Evolutionary conservation across 495 filamentous ascomycete genomes (phyloP).

Genomic region (Aspergillus ellipticus): DNA sequence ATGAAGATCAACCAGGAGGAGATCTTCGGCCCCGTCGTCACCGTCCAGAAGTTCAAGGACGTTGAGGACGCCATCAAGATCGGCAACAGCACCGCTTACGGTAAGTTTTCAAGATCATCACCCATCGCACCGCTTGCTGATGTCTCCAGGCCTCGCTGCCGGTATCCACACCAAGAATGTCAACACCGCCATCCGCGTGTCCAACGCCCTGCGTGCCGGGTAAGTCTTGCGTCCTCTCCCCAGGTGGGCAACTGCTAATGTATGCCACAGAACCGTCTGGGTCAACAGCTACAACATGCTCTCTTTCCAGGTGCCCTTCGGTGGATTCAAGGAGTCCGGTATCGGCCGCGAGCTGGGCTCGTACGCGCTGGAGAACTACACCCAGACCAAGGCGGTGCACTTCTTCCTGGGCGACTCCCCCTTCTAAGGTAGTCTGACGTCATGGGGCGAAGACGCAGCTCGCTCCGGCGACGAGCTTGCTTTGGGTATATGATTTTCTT

Average conservation of each 20-base stretch:
- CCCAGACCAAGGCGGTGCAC: constrained; percentile 69
- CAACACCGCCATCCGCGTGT: constrained; percentile 87
- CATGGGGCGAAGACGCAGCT: neutral
- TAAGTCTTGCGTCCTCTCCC: constrained; percentile 16
- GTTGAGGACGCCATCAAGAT: constrained; percentile 79
- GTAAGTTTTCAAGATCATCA: constrained; percentile 13
- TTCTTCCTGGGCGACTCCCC: constrained; percentile 61
- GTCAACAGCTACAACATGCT: constrained; percentile 91
- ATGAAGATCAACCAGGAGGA: constrained; percentile 99
- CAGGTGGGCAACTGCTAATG: constrained; percentile 14
- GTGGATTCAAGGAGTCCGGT: constrained; percentile 91
- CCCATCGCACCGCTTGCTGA: neutral
- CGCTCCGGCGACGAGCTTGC: neutral
- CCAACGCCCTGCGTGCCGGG: constrained; percentile 77
- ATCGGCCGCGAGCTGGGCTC: constrained; percentile 93
- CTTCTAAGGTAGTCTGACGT: constrained; percentile 42
- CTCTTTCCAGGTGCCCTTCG: constrained; percentile 78
- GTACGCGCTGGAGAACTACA: constrained; percentile 90
- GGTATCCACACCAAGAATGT: constrained; percentile 91
- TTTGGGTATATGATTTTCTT: neutral
- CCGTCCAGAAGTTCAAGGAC: constrained; percentile 89
- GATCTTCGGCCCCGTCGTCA: constrained; percentile 95
- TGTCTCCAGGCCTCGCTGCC: constrained; percentile 65
- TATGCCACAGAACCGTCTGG: constrained; percentile 69
- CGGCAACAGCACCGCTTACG: constrained; percentile 79